Evolutionary conservation across 371 early-diverging fungal genomes (phyloP).

Genomic region (Lichtheimia corymbifera): DNA sequence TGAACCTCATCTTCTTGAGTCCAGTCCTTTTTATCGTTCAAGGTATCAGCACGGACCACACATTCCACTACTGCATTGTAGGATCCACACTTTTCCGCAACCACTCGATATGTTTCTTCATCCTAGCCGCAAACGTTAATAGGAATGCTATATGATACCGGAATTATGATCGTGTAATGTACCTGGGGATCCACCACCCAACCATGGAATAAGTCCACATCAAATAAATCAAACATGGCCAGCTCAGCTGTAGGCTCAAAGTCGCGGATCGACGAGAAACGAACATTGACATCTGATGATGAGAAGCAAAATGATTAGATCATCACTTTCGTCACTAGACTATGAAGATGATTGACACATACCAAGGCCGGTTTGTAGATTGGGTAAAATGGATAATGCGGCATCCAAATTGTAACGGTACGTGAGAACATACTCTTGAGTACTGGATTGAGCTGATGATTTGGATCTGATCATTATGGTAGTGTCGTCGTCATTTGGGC

Average conservation of each 20-base stretch:
- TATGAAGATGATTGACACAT: neutral
- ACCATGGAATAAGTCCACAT: constrained; percentile 84
- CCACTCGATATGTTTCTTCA: constrained; percentile 53
- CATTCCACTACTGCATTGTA: constrained; percentile 85
- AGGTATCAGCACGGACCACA: constrained; percentile 68
- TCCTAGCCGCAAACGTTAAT: constrained; percentile 29
- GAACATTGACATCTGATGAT: constrained; percentile 78
- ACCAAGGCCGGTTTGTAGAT: constrained; percentile 54
- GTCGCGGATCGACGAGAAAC: constrained; percentile 72
- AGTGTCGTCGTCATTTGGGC: neutral
- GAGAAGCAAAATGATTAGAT: no score
- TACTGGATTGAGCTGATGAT: constrained; percentile 15
- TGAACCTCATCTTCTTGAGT: constrained; percentile 27
- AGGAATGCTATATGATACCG: no score
- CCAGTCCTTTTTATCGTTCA: constrained; percentile 22
- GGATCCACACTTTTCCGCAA: constrained; percentile 54
- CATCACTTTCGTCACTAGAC: no score
- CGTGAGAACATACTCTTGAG: constrained; percentile 34
- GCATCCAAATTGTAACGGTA: constrained; percentile 43
- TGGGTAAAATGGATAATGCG: constrained; percentile 55
- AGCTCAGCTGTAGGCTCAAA: constrained; percentile 80
- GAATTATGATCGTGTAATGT: neutral
- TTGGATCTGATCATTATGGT: neutral
- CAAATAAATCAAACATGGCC: constrained; percentile 79
- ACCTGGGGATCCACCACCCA: constrained; percentile 83